These are phyloP conservation scores for Striga asiatica DNA, from an alignment of 257 asterid genomes.

Conservation along the genomic window DNA sequence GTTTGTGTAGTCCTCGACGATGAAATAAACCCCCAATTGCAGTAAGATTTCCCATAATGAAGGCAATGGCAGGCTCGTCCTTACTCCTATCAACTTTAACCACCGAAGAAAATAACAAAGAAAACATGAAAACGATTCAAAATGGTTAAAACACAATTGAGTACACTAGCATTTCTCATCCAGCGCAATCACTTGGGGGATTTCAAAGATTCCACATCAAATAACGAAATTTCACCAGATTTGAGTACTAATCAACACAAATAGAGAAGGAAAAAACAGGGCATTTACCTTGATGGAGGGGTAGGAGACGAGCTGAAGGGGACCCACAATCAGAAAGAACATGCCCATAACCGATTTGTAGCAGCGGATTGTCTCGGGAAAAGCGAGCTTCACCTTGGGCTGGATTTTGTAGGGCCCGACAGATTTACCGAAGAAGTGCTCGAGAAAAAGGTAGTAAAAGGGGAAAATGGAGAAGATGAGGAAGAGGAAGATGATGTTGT, in stretches of 20 bases:
- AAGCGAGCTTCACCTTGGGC: constrained; percentile 59
- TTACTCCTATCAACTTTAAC: constrained; percentile 64
- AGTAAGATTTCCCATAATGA: constrained; percentile 58
- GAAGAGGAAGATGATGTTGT: constrained; percentile 76
- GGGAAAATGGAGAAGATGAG: constrained; percentile 66
- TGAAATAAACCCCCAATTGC: constrained; percentile 68
- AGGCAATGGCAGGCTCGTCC: constrained; percentile 90
- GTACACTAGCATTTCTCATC: too few relatives aligned
- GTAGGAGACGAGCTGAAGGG: constrained; percentile 80
- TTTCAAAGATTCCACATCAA: too few relatives aligned
- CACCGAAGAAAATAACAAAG: background rate
- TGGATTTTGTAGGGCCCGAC: constrained; percentile 57
- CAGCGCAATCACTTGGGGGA: too few relatives aligned
- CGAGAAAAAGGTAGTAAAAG: constrained; percentile 56
- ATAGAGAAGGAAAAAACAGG: too few relatives aligned
- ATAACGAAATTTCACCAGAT: too few relatives aligned
- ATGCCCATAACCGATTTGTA: constrained; percentile 83
- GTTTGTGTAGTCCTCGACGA: constrained; percentile 84
- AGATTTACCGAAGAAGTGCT: constrained; percentile 29
- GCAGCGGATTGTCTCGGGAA: constrained; percentile 50
- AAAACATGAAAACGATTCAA: constrained; percentile 1
- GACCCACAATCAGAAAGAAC: constrained; percentile 82
- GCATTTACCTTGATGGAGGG: constrained; percentile 61
- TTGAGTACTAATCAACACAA: background rate
- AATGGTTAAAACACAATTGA: too few relatives aligned